These are phyloP conservation scores for Wickerhamomyces xylosicus DNA, from an alignment of 805 yeast species.

Conservation along the genomic window DNA sequence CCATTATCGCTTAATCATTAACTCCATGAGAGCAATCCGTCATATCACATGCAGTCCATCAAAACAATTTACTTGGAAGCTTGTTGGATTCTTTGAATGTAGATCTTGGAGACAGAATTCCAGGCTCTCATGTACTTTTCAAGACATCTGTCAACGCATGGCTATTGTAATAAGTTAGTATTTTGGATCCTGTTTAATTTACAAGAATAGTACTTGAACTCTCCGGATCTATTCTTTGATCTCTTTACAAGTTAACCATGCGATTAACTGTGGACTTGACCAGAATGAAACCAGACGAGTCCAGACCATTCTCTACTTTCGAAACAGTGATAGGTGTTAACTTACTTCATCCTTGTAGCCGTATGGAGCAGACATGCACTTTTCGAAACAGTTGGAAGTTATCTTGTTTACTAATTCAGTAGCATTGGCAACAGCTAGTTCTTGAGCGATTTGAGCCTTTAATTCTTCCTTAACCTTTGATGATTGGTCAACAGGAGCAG, in stretches of 20 bases:
- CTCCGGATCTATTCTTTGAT: no score
- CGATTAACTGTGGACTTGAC: not conserved
- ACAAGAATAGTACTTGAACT: no score
- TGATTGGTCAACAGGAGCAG: conserved; percentile 15
- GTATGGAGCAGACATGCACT: conserved; percentile 62
- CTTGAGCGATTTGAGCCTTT: conserved; percentile 65
- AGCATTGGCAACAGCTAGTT: conserved; percentile 86
- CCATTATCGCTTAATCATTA: no score
- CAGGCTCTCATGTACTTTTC: conserved; percentile 86
- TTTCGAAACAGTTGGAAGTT: conserved; percentile 79
- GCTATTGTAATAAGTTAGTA: conserved; percentile 7
- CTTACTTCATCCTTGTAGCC: conserved; percentile 38
- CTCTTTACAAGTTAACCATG: no score
- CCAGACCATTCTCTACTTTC: not conserved
- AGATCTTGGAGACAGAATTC: conserved; percentile 74
- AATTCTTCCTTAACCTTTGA: conserved; percentile 49
- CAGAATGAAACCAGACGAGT: no score
- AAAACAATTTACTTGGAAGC: conserved; percentile 9
- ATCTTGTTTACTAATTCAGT: conserved; percentile 77
- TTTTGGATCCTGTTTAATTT: no score
- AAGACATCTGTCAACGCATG: conserved; percentile 69
- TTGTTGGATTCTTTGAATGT: conserved; percentile 65
- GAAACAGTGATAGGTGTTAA: not conserved
- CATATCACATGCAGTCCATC: no score
- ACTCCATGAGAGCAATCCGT: no score